phyloP scores from a whole-genome alignment of 2,329 filamentous ascomycete species.

The Massarina eburnea region DNA sequence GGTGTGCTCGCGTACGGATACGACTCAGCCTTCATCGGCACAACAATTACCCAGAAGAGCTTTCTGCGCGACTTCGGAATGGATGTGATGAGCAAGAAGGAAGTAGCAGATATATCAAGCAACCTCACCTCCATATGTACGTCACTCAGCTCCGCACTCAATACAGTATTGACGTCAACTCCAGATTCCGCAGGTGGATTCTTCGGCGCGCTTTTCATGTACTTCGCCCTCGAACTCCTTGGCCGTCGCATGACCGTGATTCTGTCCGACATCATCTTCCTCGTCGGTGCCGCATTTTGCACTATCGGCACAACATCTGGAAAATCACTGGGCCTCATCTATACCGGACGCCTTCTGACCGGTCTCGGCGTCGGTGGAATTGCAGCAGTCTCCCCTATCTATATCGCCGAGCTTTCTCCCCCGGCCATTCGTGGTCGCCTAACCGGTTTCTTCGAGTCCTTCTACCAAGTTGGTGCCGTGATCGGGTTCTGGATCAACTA shows the following conservation, averaged over 20 bases:
- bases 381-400: conserved; percentile 41
- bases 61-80: conserved; percentile 51
- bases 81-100: conserved; percentile 32
- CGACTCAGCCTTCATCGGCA: conserved; percentile 59
- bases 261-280: conserved; percentile 49
- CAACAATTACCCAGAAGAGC: conserved; percentile 53
- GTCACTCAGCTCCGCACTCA: not conserved
- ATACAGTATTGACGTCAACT: not conserved
- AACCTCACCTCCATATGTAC: conserved; percentile 52
- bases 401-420: conserved; percentile 51
- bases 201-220: conserved; percentile 55
- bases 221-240: conserved; percentile 47
- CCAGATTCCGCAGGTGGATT: conserved; percentile 53
- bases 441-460: conserved; percentile 67
- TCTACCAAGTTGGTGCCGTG: conserved; percentile 64
- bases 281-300: conserved; percentile 44
- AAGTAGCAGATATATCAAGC: conserved; percentile 46
- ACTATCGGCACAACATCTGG: conserved; percentile 29
- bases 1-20: conserved; percentile 52
- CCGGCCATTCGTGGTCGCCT: conserved; percentile 65
- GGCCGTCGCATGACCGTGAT: conserved; percentile 56
- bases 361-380: conserved; percentile 43
- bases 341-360: conserved; percentile 44
- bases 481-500: conserved; percentile 48
- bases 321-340: conserved; percentile 44